These are phyloP conservation scores for Leccinellum rugosiceps DNA, from an alignment of 768 basidiomycete species.

Conservation along the genomic window DNA sequence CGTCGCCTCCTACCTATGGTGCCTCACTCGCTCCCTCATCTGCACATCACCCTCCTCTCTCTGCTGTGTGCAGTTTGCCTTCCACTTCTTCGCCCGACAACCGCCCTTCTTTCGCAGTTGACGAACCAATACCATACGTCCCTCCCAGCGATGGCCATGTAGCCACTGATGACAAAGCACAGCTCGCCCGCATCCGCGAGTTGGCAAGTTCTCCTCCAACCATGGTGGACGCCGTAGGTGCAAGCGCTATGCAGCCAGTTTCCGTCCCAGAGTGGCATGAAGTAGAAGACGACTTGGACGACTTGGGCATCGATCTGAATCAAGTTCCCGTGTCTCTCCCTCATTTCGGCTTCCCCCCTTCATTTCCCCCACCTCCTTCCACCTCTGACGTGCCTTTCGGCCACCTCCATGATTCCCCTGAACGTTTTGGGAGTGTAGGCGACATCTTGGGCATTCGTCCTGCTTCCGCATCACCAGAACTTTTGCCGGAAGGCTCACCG, in stretches of 20 bases:
- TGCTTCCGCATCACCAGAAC: slow-evolving; percentile 41
- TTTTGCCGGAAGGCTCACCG: slow-evolving; percentile 41
- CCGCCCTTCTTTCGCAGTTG: slow-evolving; percentile 1
- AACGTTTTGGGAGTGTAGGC: slow-evolving; percentile 32
- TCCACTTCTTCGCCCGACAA: slow-evolving; percentile 7
- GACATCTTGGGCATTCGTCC: slow-evolving; percentile 33
- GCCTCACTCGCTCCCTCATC: slow-evolving; percentile 22
- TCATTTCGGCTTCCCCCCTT: slow-evolving; percentile 10
- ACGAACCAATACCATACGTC: slow-evolving; percentile 28
- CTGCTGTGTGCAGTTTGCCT: slow-evolving; percentile 5
- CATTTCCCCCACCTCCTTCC: slow-evolving; percentile 34
- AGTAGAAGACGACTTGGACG: slow-evolving; percentile 39
- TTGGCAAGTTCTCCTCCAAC: slow-evolving; percentile 53
- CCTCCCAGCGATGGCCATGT: slow-evolving; percentile 49
- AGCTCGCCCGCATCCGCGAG: slow-evolving; percentile 51
- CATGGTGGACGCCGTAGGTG: slow-evolving; percentile 10
- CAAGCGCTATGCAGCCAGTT: slow-evolving; percentile 22
- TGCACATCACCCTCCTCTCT: slow-evolving; percentile 1
- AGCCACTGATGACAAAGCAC: slow-evolving; percentile 61
- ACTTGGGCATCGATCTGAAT: slow-evolving; percentile 7
- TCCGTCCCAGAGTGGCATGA: slow-evolving; percentile 58
- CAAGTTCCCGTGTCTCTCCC: slow-evolving; percentile 6
- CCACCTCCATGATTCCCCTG: slow-evolving; percentile 34
- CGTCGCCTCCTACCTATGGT: slow-evolving; percentile 47
- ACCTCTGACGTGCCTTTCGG: slow-evolving; percentile 42